phyloP scores from a whole-genome alignment of 1,284 basidiomycete genomes.

The Fomitopsis pinicola region DNA sequence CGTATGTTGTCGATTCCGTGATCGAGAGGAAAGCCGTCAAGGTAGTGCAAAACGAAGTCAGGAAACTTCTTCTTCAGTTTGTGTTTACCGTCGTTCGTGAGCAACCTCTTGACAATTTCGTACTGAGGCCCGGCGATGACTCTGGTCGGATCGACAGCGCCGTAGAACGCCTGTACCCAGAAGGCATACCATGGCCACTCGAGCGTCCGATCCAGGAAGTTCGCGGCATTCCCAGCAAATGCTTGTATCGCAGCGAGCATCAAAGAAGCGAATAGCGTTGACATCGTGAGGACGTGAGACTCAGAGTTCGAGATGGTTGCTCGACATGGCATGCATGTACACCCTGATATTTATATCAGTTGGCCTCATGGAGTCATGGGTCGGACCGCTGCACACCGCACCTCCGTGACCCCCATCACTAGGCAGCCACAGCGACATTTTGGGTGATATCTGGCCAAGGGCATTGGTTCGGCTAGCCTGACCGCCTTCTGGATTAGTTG shows the following conservation, averaged over 20 bases:
- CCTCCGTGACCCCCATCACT: too few species aligned
- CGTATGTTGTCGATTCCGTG: background rate
- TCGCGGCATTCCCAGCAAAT: background rate
- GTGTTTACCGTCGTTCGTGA: background rate
- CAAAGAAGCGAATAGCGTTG: too few species aligned
- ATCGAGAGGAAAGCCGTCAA: background rate
- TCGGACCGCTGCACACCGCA: too few species aligned
- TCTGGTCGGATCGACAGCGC: background rate
- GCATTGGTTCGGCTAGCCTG: too few species aligned
- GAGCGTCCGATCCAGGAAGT: background rate
- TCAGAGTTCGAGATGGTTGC: too few species aligned
- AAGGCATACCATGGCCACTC: background rate
- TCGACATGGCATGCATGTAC: too few species aligned
- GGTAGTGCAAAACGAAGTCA: background rate
- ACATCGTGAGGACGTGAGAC: too few species aligned
- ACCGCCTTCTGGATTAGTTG: too few species aligned
- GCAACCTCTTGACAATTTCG: background rate
- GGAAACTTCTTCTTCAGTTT: background rate
- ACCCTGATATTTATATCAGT: too few species aligned
- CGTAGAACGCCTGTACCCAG: background rate
- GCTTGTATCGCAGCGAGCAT: background rate
- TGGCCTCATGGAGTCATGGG: too few species aligned
- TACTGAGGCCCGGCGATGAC: background rate
- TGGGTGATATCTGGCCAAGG: too few species aligned
- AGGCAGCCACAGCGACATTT: too few species aligned